These are phyloP conservation scores for Castanea crenata DNA, from an alignment of 306 rosid genomes.

Conservation along the genomic window DNA sequence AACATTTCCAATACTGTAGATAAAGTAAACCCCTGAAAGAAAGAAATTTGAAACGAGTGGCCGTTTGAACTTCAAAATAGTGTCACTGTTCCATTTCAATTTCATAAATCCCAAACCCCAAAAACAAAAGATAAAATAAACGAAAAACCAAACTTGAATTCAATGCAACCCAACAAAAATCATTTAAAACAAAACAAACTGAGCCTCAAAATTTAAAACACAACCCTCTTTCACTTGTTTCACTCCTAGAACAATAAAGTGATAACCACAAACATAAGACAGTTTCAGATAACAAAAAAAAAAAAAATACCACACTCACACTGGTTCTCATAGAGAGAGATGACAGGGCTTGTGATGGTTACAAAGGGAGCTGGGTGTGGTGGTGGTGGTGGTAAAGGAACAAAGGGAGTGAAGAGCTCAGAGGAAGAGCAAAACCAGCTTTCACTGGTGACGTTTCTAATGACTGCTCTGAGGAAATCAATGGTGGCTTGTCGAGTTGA, in stretches of 20 bases:
- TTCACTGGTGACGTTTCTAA: constrained; percentile 49
- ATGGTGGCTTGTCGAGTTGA: constrained; percentile 84
- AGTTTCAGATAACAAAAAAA: neutral
- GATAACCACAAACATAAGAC: neutral
- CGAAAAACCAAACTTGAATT: constrained; percentile 32
- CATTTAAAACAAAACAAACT: constrained; percentile 28
- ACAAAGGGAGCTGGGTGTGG: constrained; percentile 72
- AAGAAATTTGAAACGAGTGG: constrained; percentile 62
- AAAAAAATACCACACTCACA: too few relatives aligned
- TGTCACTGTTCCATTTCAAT: neutral
- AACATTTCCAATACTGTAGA: neutral
- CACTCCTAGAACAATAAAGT: neutral
- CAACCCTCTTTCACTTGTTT: neutral
- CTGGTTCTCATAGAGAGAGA: constrained; percentile 21
- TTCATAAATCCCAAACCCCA: neutral
- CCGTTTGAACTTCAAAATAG: constrained; percentile 54
- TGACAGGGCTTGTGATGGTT: constrained; percentile 77
- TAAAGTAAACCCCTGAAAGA: constrained; percentile 14
- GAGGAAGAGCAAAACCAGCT: constrained; percentile 65
- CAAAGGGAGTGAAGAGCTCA: constrained; percentile 19
- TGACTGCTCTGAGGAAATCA: constrained; percentile 78
- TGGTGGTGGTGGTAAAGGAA: constrained; percentile 41
- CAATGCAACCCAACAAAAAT: constrained; percentile 48
- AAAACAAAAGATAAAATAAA: neutral
- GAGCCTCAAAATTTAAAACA: constrained; percentile 16